Evolutionary conservation across 345 rosid species (phyloP), one percentile per base, ranked within the genome.

Genomic region (Bretschneidera sinensis): DNA sequence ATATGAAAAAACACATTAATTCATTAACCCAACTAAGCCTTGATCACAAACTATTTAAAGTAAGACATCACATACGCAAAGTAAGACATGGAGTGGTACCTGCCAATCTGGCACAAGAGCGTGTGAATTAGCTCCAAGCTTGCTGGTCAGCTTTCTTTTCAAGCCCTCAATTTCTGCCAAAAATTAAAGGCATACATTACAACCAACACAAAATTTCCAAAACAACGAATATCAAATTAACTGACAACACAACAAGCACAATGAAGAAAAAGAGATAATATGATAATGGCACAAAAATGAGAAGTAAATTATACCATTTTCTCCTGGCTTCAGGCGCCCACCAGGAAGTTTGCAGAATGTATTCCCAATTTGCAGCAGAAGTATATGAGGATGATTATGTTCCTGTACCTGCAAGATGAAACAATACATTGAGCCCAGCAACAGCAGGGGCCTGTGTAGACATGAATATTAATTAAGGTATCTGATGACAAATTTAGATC

Each of bases 261-360:
- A 53, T 2, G 18, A 47, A 43, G 49, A 23, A 48, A 21, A n/a
- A 54, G 9, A 7, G n/a, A 24, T 21, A n/a, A 49, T 28, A 17
- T 21, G 2, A n/a, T 21, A 1, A 18, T 48, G 17, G 11, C 14
- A 43, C 21, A 13, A 22, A 24, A 43, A 14, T 25, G 43, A 17
- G 35, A 52, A 52, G 45, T 17, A 43, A 43, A 49, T 20, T 9
- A 59, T 82, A 91, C 99, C 99, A 70, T 91, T 91, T 71, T 95
- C 99, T 69, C 97, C 97, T 56, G 96, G 95, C 82, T 84, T 95
- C 67, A 95, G 63, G 45, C 97, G 94, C 2, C 98, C 98, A 60
- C 99, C 99, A 21, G 96, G 98, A 77, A 95, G 97, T 78, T 95
- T 95, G 81, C 97, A 88, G 80, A 95, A 91, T 35, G 97, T 91